Evolutionary conservation across 345 rosid species (phyloP).

Genomic region (Lepidium aucheri): DNA sequence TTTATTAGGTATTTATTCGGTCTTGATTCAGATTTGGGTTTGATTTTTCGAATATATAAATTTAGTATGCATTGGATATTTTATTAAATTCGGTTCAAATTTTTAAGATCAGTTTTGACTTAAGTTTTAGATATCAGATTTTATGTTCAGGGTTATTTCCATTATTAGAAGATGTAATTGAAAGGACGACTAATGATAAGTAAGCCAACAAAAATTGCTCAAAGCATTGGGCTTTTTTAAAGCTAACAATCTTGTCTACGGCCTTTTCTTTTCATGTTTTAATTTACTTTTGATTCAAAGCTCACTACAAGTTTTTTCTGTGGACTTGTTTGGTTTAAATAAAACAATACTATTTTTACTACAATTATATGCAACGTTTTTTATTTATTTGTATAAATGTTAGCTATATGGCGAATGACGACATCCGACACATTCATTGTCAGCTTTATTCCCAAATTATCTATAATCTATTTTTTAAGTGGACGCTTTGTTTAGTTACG

Average conservation of each 20-base stretch:
- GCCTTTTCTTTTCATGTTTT: conserved; percentile 3
- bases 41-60: too few species aligned
- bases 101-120: too few species aligned
- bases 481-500: conserved; percentile 18
- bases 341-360: neutral
- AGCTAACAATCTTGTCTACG: neutral
- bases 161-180: neutral
- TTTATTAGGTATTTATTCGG: too few species aligned
- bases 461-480: conserved; percentile 10
- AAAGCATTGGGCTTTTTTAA: conserved; percentile 8
- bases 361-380: neutral
- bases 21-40: too few species aligned
- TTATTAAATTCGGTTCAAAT: too few species aligned
- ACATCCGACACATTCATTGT: conserved; percentile 25
- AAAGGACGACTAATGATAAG: conserved; percentile 5
- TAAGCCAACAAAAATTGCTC: neutral
- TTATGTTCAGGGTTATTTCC: too few species aligned
- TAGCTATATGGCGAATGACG: conserved; percentile 18
- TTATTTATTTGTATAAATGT: neutral
- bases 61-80: too few species aligned
- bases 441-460: conserved; percentile 20
- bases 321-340: neutral
- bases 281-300: too few species aligned
- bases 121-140: too few species aligned
- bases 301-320: neutral